Evolutionary conservation across 805 yeast species (phyloP).

Genomic region (Candida taoyuanica): DNA sequence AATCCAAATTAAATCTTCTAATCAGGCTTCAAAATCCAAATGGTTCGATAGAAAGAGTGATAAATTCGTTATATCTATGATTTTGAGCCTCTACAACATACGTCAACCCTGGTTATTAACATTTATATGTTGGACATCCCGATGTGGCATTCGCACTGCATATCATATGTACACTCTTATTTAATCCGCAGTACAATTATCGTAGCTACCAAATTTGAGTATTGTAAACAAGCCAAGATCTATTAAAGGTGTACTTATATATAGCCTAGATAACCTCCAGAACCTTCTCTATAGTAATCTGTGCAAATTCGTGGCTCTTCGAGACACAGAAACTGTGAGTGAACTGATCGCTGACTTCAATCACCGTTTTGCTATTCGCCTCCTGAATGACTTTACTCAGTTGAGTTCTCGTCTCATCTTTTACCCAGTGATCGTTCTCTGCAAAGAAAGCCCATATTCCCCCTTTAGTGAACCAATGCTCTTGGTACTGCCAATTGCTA

Average conservation of each 20-base stretch:
- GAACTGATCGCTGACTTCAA: slow-evolving; percentile 33
- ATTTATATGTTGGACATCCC: no score
- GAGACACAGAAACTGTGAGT: slow-evolving; percentile 60
- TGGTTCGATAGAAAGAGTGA: no score
- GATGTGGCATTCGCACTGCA: no score
- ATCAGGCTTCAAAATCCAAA: no score
- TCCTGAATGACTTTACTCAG: slow-evolving; percentile 35
- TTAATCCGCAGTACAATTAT: no score
- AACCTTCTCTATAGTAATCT: slow-evolving; percentile 30
- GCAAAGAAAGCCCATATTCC: slow-evolving; percentile 56
- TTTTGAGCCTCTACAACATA: no score
- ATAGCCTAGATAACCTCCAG: neutral
- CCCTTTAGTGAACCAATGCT: slow-evolving; percentile 34
- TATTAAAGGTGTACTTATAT: neutral
- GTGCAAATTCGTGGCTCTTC: slow-evolving; percentile 44
- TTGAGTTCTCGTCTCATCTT: slow-evolving; percentile 42
- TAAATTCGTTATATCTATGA: no score
- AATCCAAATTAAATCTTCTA: no score
- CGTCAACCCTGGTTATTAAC: no score
- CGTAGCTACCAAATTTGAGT: neutral
- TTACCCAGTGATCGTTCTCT: slow-evolving; percentile 63
- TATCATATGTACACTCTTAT: no score
- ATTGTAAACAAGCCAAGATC: no score
- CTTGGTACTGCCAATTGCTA: slow-evolving; percentile 47
- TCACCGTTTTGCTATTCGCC: slow-evolving; percentile 25